Base-by-base conservation (phyloP, 371 early-diverging fungal species). In the Zychaea mexicana region DNA sequence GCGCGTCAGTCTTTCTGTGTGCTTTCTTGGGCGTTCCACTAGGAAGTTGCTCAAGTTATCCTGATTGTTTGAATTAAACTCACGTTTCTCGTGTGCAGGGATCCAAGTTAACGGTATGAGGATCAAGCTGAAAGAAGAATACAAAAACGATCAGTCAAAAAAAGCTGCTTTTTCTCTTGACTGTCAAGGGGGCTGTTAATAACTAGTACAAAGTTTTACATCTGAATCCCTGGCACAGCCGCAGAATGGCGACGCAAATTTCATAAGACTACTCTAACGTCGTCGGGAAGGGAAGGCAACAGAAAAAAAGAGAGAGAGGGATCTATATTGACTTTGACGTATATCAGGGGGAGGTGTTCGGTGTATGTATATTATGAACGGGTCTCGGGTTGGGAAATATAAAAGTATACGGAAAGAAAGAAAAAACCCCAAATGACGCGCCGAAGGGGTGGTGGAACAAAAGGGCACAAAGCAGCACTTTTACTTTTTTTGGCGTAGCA, bases 51-150 rank as follows among this genome's bases (percentile, higher is more conserved):
- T n/a, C n/a, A n/a, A n/a, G n/a, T n/a, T n/a, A 42, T 36, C 15
- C 15, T 36, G 36, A 36, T 46, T 21, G 19, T 46, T 21, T 46
- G n/a, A 21, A 2, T 46, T 53, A n/a, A 39, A 33, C 62, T 61
- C 17, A 61, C 77, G 74, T 72, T 57, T 77, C 77, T 64, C 77
- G 58, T 21, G 61, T 60, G 60, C 77, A 77, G 26, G 72, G 68
- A 42, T 77, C 70, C 30, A 77, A 59, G 26, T 45, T 53, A 12
- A 77, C 45, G 21, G 66, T 52, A 62, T 67, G 52, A 24, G 62
- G 54, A 61, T 52, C 62, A 39, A 30, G 38, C 52, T 53, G 27
- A 1, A 27, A 38, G 0, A 39, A 1, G 22, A 24, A 39, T 4
- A 38, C 6, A 8, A 26, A 21, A 52, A 24, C 12, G 64, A 27